Percentiles rank a stretch among this genome's conserved stretches.
These are phyloP conservation scores for Suillus discolor DNA, from an alignment of 768 basidiomycete species.

Conservation along the genomic window DNA sequence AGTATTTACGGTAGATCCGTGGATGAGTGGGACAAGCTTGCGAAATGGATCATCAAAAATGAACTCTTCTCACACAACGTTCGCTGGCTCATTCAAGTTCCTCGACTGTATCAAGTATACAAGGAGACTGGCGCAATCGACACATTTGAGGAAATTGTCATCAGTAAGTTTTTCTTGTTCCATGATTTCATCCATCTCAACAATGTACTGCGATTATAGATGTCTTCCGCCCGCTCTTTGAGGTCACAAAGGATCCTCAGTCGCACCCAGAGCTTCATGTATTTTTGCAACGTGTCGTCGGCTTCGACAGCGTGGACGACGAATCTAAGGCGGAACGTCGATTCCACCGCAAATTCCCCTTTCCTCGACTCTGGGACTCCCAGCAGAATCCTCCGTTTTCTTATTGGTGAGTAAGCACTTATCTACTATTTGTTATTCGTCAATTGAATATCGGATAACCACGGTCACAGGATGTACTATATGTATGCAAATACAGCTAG, in stretches of 20 bases:
- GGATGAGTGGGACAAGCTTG: constrained; percentile 97
- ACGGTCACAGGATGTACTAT: constrained; percentile 79
- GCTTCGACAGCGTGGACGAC: constrained; percentile 99
- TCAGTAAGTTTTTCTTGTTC: constrained; percentile 57
- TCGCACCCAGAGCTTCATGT: constrained; percentile 94
- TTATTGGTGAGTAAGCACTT: constrained; percentile 70
- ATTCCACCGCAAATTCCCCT: constrained; percentile 92
- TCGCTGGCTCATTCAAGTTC: constrained; percentile 96
- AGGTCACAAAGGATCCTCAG: constrained; percentile 90
- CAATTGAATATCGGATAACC: constrained; percentile 8
- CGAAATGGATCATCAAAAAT: constrained; percentile 94
- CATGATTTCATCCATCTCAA: not conserved
- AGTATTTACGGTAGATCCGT: constrained; percentile 87
- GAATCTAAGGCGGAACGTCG: constrained; percentile 93
- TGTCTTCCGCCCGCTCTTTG: constrained; percentile 90
- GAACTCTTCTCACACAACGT: constrained; percentile 96
- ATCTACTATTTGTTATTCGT: not conserved
- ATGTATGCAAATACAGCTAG: constrained; percentile 97
- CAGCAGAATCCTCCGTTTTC: constrained; percentile 91
- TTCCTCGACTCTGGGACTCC: constrained; percentile 87
- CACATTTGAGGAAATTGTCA: constrained; percentile 90
- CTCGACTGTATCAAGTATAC: constrained; percentile 94
- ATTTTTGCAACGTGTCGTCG: constrained; percentile 92
- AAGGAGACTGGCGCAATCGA: constrained; percentile 81
- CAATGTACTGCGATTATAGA: constrained; percentile 48